Conservation (phyloP, 306 rosid genomes). For the Rubus parviflorus region DNA sequence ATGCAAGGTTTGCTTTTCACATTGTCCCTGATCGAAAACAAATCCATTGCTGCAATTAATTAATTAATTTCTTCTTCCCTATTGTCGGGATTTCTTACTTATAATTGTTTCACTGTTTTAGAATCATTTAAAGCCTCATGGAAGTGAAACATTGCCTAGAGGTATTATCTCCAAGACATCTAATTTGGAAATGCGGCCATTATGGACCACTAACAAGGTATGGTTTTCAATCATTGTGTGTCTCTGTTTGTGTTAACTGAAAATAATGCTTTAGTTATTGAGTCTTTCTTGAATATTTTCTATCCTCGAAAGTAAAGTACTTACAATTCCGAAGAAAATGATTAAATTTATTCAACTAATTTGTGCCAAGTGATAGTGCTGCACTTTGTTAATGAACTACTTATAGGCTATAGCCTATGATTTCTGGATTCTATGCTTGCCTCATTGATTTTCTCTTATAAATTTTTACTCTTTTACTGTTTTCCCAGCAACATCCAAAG, state of each 20-base stretch:
- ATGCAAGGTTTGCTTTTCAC: constrained; percentile 64
- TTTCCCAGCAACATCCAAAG: constrained; percentile 1
- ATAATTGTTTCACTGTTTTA: constrained; percentile 43
- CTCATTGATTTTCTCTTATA: background rate
- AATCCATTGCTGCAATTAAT: background rate
- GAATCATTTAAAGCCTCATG: constrained; percentile 66
- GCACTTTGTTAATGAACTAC: background rate
- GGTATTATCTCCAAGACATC: constrained; percentile 68
- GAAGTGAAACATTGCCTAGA: constrained; percentile 74
- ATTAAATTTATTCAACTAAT: background rate
- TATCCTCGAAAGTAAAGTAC: too few species aligned
- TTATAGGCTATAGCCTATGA: background rate
- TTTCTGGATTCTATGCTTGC: background rate
- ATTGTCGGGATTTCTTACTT: constrained; percentile 21
- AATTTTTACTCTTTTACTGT: background rate
- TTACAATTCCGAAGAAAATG: background rate
- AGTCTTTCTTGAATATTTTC: background rate
- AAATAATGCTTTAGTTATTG: background rate
- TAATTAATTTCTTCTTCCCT: background rate
- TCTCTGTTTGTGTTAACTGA: background rate
- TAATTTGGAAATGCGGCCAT: constrained; percentile 56
- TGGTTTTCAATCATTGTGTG: background rate
- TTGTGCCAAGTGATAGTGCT: background rate
- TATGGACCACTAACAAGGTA: constrained; percentile 52
- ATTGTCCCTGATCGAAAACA: background rate